phyloP scores from a whole-genome alignment of 1,139 yeast species.

The Yamadazyma buinensis region DNA sequence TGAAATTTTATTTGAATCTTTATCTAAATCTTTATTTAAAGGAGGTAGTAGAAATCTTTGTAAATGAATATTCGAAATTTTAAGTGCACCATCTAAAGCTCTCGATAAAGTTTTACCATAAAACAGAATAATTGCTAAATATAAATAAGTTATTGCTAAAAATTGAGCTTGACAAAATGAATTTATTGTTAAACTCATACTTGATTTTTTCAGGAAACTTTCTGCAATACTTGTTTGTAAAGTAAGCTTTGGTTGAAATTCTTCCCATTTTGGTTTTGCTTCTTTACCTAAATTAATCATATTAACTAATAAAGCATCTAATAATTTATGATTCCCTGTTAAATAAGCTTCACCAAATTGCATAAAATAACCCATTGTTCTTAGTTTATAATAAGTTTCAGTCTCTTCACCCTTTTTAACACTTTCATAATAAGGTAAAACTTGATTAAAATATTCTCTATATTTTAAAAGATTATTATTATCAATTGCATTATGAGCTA shows the following conservation, averaged over 20 bases:
- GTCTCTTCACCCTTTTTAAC: not conserved
- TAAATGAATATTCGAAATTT: no score
- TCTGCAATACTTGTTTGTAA: not conserved
- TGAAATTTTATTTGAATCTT: not conserved
- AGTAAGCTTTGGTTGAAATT: slow-evolving; percentile 1
- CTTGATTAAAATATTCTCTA: not conserved
- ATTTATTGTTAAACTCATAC: not conserved
- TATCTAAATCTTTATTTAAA: no score
- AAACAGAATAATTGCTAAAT: slow-evolving; percentile 2
- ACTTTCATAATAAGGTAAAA: not conserved
- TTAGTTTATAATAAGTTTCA: slow-evolving; percentile 1
- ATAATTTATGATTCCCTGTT: not conserved
- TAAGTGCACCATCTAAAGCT: not conserved
- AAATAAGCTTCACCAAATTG: slow-evolving; percentile 1
- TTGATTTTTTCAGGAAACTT: not conserved
- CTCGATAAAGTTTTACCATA: not conserved
- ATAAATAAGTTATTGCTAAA: slow-evolving; percentile 2
- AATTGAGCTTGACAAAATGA: slow-evolving; percentile 6
- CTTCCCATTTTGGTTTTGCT: slow-evolving; percentile 2
- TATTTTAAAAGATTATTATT: slow-evolving; percentile 1
- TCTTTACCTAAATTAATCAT: slow-evolving; percentile 1
- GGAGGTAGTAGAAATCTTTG: no score
- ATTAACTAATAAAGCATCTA: not conserved
- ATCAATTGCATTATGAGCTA: slow-evolving; percentile 2
- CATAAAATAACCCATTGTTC: slow-evolving; percentile 3